A percentile compares a stretch with the other conserved stretches of the same genome.
phyloP scores from a whole-genome alignment of 139 green algal species.

The Marvania coccoides region DNA sequence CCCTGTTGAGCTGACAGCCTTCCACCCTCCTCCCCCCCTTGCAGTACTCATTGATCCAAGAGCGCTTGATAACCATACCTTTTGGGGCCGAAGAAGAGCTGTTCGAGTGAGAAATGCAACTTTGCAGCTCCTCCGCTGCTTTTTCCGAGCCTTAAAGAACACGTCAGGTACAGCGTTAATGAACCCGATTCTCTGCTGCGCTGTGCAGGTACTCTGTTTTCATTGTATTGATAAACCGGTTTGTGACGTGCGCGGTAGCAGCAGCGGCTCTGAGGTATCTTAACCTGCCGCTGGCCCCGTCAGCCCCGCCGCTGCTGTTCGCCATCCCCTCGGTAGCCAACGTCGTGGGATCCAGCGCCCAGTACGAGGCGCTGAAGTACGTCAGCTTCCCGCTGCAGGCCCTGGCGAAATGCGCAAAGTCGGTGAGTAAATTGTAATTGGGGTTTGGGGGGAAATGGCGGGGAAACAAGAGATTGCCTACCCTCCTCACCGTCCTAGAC shows the following conservation, averaged over 20 bases:
- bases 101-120: too few relatives aligned
- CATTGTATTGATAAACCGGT: conserved; percentile 90
- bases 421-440: conserved; percentile 47
- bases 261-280: conserved; percentile 32
- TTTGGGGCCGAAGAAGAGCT: conserved; percentile 15
- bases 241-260: conserved; percentile 58
- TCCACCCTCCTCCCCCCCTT: too few relatives aligned
- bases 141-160: too few relatives aligned
- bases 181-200: too few relatives aligned
- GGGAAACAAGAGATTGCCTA: too few relatives aligned
- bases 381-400: conserved; percentile 93
- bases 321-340: conserved; percentile 75
- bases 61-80: conserved; percentile 25
- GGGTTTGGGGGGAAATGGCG: too few relatives aligned
- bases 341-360: conserved; percentile 87
- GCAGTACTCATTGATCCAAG: conserved; percentile 34
- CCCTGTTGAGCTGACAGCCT: too few relatives aligned
- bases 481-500: too few relatives aligned
- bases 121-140: too few relatives aligned
- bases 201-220: conserved; percentile 82
- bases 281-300: conserved; percentile 19
- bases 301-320: conserved; percentile 60
- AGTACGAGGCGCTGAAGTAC: conserved; percentile 98
- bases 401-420: conserved; percentile 92
- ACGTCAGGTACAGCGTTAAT: too few relatives aligned